Conservation (phyloP, 2,329 filamentous ascomycete species). For the Aureobasidium sp. region DNA sequence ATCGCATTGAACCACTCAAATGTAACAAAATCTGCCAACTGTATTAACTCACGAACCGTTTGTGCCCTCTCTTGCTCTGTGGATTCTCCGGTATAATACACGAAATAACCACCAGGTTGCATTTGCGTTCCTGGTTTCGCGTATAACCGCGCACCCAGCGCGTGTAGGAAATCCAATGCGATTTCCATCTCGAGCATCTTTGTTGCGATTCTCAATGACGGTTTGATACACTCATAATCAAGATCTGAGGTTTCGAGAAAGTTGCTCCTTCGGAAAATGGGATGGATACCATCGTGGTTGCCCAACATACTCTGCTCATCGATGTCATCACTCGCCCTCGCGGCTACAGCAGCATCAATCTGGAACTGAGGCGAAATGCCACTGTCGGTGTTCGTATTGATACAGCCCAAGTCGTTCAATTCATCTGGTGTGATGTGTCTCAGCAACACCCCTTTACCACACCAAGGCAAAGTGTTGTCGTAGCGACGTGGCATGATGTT, state of each 20-base stretch:
- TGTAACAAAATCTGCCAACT: not conserved
- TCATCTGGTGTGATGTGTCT: not conserved
- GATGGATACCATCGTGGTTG: not conserved
- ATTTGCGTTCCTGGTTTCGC: not conserved
- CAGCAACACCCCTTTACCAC: not conserved
- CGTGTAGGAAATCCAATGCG: not conserved
- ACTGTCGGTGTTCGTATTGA: not conserved
- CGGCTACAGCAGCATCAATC: not conserved
- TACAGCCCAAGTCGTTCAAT: not conserved
- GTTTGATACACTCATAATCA: not conserved
- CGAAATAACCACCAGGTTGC: not conserved
- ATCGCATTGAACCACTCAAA: not conserved
- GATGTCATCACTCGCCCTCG: not conserved
- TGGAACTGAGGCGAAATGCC: not conserved
- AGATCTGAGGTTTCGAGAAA: not conserved
- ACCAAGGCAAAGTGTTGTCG: not conserved
- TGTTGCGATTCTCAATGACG: not conserved
- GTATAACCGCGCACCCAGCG: not conserved
- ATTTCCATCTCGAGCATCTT: constrained; percentile 1
- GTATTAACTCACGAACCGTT: not conserved
- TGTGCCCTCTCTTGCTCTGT: not conserved
- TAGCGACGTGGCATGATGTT: not conserved
- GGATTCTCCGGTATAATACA: not conserved
- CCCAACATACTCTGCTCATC: not conserved
- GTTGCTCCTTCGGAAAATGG: not conserved